phyloP scores from a whole-genome alignment of 1,284 basidiomycete genomes.

The Ustilago cynodontis region DNA sequence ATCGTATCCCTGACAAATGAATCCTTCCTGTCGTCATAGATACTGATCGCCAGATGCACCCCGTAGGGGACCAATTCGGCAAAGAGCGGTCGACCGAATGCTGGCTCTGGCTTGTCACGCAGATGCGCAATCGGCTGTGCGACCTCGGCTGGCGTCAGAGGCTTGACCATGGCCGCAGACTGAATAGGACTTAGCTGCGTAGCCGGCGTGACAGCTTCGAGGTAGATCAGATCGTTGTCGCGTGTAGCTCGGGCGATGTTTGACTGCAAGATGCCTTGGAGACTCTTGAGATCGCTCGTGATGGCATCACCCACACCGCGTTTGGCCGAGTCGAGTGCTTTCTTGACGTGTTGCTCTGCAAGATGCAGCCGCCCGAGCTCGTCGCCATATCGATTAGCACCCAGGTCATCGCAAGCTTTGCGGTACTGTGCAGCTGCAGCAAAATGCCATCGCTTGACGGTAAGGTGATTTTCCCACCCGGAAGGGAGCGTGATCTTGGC shows the following conservation, averaged over 20 bases:
- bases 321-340: slow-evolving; percentile 80
- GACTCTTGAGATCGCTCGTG: slow-evolving; percentile 72
- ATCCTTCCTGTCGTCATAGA: slow-evolving; percentile 87
- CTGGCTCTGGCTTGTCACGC: slow-evolving; percentile 43
- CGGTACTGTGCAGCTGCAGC: slow-evolving; percentile 89
- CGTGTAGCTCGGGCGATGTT: slow-evolving; percentile 77
- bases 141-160: slow-evolving; percentile 77
- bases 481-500: slow-evolving; percentile 69
- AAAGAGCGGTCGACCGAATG: slow-evolving; percentile 76
- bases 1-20: slow-evolving; percentile 81
- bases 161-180: slow-evolving; percentile 79
- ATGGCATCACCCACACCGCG: slow-evolving; percentile 74
- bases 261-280: slow-evolving; percentile 77
- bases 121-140: slow-evolving; percentile 57
- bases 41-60: slow-evolving; percentile 87
- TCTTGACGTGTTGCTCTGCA: slow-evolving; percentile 75
- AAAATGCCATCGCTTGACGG: slow-evolving; percentile 88
- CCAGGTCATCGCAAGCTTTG: slow-evolving; percentile 90
- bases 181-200: slow-evolving; percentile 79
- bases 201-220: slow-evolving; percentile 83
- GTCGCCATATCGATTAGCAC: slow-evolving; percentile 74
- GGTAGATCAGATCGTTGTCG: slow-evolving; percentile 97
- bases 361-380: slow-evolving; percentile 64
- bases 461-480: slow-evolving; percentile 85
- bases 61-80: slow-evolving; percentile 85